A percentile compares a stretch with the other conserved stretches of the same genome.
phyloP scores from a whole-genome alignment of 164 flowering plant species.

The Saururus chinensis region DNA sequence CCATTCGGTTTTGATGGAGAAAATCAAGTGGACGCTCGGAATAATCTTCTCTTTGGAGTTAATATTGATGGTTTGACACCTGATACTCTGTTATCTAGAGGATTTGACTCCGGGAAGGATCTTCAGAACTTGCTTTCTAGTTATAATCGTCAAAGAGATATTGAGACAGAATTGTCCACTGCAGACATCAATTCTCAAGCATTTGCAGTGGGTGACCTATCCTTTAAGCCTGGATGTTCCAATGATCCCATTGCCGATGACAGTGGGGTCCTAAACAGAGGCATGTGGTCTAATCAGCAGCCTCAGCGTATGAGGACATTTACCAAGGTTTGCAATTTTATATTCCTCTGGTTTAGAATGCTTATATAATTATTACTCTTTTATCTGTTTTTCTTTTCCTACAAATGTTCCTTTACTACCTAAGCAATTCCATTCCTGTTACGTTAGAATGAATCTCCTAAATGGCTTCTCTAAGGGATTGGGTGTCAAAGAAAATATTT shows the following conservation, averaged over 20 bases:
- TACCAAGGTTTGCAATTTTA: conserved; percentile 54
- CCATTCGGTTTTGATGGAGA: conserved; percentile 58
- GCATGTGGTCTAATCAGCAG: conserved; percentile 67
- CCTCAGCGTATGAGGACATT: conserved; percentile 74
- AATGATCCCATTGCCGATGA: conserved; percentile 59
- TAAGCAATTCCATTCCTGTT: background rate
- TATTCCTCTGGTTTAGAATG: background rate
- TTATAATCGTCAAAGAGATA: conserved; percentile 61
- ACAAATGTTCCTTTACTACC: background rate
- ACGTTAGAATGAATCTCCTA: background rate
- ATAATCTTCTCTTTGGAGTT: conserved; percentile 46
- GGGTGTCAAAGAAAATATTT: background rate
- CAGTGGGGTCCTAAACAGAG: conserved; percentile 40
- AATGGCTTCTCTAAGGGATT: background rate
- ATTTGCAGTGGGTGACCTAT: conserved; percentile 70
- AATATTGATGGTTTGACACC: conserved; percentile 63
- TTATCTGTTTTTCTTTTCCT: no score
- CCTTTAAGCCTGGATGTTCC: conserved; percentile 68
- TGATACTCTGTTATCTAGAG: conserved; percentile 69
- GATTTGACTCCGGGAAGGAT: conserved; percentile 77
- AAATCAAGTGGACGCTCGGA: conserved; percentile 54
- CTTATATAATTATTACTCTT: no score
- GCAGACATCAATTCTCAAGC: conserved; percentile 79
- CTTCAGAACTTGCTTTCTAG: conserved; percentile 72
- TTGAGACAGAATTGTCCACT: conserved; percentile 78